Evolutionary conservation across 139 green algal species (phyloP).

Genomic region (Picochlorum sp.): DNA sequence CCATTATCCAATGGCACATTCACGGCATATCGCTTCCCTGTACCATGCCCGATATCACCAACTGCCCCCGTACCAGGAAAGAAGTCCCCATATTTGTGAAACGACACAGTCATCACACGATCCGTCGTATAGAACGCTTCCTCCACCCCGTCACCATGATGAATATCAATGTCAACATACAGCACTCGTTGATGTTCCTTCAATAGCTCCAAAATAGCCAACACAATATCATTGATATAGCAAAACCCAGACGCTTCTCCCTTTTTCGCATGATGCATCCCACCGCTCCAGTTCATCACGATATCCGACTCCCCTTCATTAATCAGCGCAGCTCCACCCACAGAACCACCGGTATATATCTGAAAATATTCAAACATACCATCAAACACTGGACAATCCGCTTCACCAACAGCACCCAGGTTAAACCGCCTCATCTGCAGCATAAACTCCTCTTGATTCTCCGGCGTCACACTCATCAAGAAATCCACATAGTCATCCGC

Average conservation of each 20-base stretch:
- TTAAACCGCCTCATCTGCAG: conserved; percentile 93
- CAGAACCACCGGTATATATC: conserved; percentile 61
- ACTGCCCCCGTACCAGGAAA: conserved; percentile 89
- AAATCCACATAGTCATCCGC: conserved; percentile 97
- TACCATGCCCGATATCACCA: conserved; percentile 60
- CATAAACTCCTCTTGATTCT: conserved; percentile 91
- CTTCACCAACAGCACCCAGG: conserved; percentile 80
- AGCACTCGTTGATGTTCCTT: conserved; percentile 58
- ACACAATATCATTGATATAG: conserved; percentile 99
- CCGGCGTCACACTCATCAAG: conserved; percentile 80
- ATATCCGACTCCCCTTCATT: conserved; percentile 80
- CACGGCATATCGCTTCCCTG: conserved; percentile 80
- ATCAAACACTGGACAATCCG: conserved; percentile 96
- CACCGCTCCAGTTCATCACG: conserved; percentile 93
- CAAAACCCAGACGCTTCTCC: conserved; percentile 77
- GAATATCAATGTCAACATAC: conserved; percentile 62
- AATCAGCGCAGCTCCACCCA: conserved; percentile 76
- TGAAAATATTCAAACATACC: conserved; percentile 95
- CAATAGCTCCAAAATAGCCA: conserved; percentile 92
- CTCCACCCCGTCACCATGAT: conserved; percentile 97
- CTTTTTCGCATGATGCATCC: conserved; percentile 97
- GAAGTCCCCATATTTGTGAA: conserved; percentile 98
- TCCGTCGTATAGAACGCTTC: conserved; percentile 98
- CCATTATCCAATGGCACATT: conserved; percentile 91
- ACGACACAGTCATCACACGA: conserved; percentile 85